Evolutionary conservation across 192 early-diverging fungal species (phyloP).

Genomic region (Coemansia erecta): DNA sequence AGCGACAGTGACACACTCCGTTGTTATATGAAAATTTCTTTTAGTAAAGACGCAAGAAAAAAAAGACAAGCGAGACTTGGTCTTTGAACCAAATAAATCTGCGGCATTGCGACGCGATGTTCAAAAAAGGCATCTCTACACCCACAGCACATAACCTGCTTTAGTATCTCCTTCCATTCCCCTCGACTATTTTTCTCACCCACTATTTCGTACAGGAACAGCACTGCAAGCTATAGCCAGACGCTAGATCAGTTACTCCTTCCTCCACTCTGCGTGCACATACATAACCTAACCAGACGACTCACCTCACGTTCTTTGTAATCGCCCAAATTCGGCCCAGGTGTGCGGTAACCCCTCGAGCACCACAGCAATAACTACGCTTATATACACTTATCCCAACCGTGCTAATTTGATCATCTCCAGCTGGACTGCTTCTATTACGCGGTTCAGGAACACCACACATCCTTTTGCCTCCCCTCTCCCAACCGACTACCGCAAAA

Average conservation of each 20-base stretch:
- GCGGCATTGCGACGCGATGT: slow-evolving; percentile 15
- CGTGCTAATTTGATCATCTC: no score
- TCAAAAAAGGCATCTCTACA: slow-evolving; percentile 11
- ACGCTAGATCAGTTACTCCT: background rate
- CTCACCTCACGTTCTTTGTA: no score
- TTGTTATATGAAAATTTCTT: slow-evolving; percentile 12
- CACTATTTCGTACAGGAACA: background rate
- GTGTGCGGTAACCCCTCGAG: no score
- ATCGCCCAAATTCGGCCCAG: no score
- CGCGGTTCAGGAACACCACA: no score
- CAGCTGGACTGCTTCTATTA: no score
- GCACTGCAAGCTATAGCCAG: background rate
- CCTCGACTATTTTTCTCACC: background rate
- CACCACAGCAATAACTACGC: no score
- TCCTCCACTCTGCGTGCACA: no score
- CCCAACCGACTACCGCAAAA: background rate
- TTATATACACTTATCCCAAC: no score
- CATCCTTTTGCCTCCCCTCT: background rate
- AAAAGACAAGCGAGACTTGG: background rate
- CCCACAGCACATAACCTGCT: slow-evolving; percentile 7
- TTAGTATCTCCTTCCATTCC: slow-evolving; percentile 2
- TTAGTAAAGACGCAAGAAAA: background rate
- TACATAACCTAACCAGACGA: no score
- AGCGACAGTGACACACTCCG: background rate
- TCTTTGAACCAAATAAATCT: slow-evolving; percentile 10